Percentiles rank a stretch among this genome's conserved stretches.
Conservation (phyloP, 2,329 filamentous ascomycete species). For the Xylariaceae sp. region DNA sequence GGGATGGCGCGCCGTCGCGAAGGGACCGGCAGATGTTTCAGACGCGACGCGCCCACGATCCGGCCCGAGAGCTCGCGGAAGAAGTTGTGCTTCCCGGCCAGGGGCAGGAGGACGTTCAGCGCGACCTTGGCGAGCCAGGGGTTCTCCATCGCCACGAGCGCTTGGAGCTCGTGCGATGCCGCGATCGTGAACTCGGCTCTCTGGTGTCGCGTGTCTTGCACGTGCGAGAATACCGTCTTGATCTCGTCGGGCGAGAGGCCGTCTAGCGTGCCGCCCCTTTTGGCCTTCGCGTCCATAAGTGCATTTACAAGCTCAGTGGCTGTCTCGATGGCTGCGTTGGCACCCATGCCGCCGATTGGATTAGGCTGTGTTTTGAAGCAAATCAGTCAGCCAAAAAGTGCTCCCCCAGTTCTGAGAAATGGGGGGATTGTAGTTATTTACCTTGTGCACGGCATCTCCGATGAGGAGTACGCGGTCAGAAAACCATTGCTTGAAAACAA, state of each 20-base stretch:
- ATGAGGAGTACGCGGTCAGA: slow-evolving; percentile 28
- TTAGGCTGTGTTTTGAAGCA: slow-evolving; percentile 23
- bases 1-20: slow-evolving; percentile 11
- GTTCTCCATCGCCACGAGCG: slow-evolving; percentile 18
- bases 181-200: slow-evolving; percentile 12
- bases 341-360: slow-evolving; percentile 26
- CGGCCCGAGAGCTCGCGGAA: neutral
- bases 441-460: slow-evolving; percentile 33
- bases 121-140: slow-evolving; percentile 8
- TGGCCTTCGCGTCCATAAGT: slow-evolving; percentile 8
- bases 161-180: slow-evolving; percentile 16
- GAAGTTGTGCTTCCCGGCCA: neutral
- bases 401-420: no score
- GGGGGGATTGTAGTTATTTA: no score
- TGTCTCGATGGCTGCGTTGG: slow-evolving; percentile 27
- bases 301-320: slow-evolving; percentile 24
- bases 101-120: neutral
- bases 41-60: slow-evolving; percentile 1
- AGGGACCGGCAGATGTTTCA: slow-evolving; percentile 11
- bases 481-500: slow-evolving; percentile 32
- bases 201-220: slow-evolving; percentile 16
- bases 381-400: neutral
- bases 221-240: slow-evolving; percentile 13
- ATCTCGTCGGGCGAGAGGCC: slow-evolving; percentile 15
- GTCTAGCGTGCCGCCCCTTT: slow-evolving; percentile 5